A percentile compares a stretch with the other conserved stretches of the same genome.
These are phyloP conservation scores for Aspergillus fructus DNA, from an alignment of 2,329 filamentous ascomycete species.

Conservation along the genomic window DNA sequence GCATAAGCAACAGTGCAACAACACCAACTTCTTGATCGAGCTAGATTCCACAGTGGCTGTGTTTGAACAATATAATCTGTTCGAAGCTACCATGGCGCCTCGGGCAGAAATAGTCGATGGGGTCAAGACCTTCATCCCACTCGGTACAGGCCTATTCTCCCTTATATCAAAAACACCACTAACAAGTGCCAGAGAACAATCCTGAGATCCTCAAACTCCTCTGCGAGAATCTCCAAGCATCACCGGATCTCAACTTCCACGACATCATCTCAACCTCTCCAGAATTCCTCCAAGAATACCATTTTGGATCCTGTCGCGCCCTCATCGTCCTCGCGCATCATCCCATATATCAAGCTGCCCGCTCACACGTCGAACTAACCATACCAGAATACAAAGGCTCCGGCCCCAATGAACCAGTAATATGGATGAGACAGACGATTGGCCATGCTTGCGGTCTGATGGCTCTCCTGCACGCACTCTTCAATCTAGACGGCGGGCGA, in stretches of 20 bases:
- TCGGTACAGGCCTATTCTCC: neutral
- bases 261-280: conserved; percentile 9
- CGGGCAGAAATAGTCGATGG: neutral
- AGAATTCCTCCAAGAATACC: neutral
- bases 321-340: conserved; percentile 1
- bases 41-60: no score
- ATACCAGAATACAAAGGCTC: conserved; percentile 43
- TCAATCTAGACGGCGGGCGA: conserved; percentile 47
- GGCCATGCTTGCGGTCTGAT: conserved; percentile 60
- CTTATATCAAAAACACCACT: neutral
- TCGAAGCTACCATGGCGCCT: neutral
- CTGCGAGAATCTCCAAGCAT: conserved; percentile 8
- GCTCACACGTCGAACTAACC: neutral
- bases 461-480: conserved; percentile 54
- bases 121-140: conserved; percentile 1
- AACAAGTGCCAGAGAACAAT: conserved; percentile 12
- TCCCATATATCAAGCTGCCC: conserved; percentile 6
- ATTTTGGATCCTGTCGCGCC: conserved; percentile 3
- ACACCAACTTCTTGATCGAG: no score
- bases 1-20: no score
- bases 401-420: conserved; percentile 52
- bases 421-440: conserved; percentile 62
- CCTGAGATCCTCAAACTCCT: conserved; percentile 14
- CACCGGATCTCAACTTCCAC: conserved; percentile 5
- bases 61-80: neutral